A percentile compares a stretch with the other conserved stretches of the same genome.
Conservation (phyloP, 768 basidiomycete genomes). For the Megacollybia marginata region DNA sequence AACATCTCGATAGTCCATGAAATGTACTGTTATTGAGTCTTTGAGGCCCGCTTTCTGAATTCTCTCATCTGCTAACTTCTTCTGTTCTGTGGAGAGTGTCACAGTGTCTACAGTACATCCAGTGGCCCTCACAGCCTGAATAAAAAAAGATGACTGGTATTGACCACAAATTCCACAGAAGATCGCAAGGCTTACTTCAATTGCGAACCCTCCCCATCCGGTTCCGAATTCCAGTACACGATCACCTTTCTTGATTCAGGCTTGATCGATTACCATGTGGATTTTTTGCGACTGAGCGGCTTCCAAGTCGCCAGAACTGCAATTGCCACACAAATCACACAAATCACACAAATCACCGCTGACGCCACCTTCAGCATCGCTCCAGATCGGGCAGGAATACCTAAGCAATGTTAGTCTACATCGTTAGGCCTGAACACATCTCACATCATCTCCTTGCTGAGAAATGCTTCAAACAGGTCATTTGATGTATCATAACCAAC, state of each 20-base stretch:
- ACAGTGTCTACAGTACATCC: conserved; percentile 38
- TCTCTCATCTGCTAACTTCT: conserved; percentile 31
- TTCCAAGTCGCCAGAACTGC: conserved; percentile 4
- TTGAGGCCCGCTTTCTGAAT: conserved; percentile 29
- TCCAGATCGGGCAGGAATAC: conserved; percentile 47
- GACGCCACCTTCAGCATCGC: conserved; percentile 25
- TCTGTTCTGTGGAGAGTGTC: conserved; percentile 46
- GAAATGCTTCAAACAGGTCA: neutral
- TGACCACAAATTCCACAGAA: conserved; percentile 23
- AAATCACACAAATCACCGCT: too few species aligned
- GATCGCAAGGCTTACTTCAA: conserved; percentile 43
- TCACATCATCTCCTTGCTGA: too few species aligned
- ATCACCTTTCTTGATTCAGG: too few species aligned
- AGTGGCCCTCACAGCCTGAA: conserved; percentile 17
- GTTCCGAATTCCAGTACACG: too few species aligned
- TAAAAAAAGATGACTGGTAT: too few species aligned
- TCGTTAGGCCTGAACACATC: neutral
- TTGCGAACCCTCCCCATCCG: too few species aligned
- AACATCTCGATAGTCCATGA: conserved; percentile 48
- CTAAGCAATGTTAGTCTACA: conserved; percentile 39
- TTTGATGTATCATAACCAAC: neutral
- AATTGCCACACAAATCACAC: conserved; percentile 20
- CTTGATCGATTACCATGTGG: conserved; percentile 32
- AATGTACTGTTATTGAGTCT: conserved; percentile 36
- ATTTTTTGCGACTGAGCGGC: conserved; percentile 8